Conservation (phyloP, 331 rosid species). For the Rhamnella rubrinervis region DNA sequence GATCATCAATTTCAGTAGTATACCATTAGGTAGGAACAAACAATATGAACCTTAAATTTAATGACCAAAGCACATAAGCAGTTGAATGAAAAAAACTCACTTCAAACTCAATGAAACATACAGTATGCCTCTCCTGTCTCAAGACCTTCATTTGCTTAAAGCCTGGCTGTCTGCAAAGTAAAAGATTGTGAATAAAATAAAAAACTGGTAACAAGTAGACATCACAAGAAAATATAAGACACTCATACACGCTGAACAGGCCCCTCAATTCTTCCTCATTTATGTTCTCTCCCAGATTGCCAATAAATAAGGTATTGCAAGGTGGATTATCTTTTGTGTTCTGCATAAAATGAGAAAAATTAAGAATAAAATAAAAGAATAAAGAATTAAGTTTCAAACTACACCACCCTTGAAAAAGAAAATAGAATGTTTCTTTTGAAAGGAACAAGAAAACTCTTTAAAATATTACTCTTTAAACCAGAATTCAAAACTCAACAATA, state of each 20-base stretch:
- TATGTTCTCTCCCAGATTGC: slow-evolving; percentile 95
- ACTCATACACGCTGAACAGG: slow-evolving; percentile 76
- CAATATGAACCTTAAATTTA: neutral
- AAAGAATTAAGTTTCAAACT: no score
- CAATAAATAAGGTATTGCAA: slow-evolving; percentile 96
- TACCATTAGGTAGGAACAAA: neutral
- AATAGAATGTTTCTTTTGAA: no score
- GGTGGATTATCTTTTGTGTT: slow-evolving; percentile 99
- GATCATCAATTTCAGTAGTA: slow-evolving; percentile 6
- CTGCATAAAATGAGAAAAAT: slow-evolving; percentile 40
- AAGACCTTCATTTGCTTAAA: slow-evolving; percentile 98
- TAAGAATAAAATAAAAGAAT: neutral
- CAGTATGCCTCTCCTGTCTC: slow-evolving; percentile 99
- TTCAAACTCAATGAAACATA: slow-evolving; percentile 98
- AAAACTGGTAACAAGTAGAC: neutral
- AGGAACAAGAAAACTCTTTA: no score
- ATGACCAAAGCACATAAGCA: neutral
- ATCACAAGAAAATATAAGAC: slow-evolving; percentile 24
- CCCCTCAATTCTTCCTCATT: slow-evolving; percentile 97
- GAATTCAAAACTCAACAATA: no score
- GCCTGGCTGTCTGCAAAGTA: slow-evolving; percentile 81
- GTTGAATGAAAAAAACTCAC: slow-evolving; percentile 43
- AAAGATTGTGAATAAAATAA: slow-evolving; percentile 27
- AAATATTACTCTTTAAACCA: no score
- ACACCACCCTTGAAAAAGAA: no score